Base-by-base conservation (phyloP, 768 basidiomycete genomes). In the Lactifluus pinguis region DNA sequence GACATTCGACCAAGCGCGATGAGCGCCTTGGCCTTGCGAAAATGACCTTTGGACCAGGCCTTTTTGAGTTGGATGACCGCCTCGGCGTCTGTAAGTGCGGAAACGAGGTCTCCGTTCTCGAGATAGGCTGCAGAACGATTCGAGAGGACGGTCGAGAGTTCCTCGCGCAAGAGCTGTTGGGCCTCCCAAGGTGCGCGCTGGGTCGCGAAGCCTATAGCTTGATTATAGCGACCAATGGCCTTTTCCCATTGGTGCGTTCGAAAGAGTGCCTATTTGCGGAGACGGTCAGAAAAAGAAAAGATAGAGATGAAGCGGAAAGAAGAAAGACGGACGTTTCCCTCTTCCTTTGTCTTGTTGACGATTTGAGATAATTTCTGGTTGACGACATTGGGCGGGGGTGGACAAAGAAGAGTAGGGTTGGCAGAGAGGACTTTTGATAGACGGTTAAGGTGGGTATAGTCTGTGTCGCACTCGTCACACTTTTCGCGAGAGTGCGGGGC, bases 31-130 rank as follows among this genome's bases (percentile, higher is more conserved):
- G 92, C 89, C 70, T 89, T 94, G 60, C 97, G 80, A 78, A 97
- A 97, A 72, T 98, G 91, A 0, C 94, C 97, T 70, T 98, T 99
- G 68, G 89, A 83, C 95, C 95, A 98, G 49, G 84, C 85, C 58
- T 85, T 79, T 68, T 92, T 89, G 54, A 97, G 75, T 64, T 82
- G 73, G 45, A 97, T 86, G 68, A 98, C 93, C 2, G 86, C 85
- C 59, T 98, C 94, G 0, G 97, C 94, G 69, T 99, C 97, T 30
- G 85, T 85, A 8, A 95, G 75, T 4, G 93, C 87, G 25, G 82
- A 80, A 53, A 92, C 78, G 66, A 77, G 86, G 72, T 95, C 91
- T 10, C 82, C 83, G 14, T 82, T 74, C 64, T 90, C 89, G 59
- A 83, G 81, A 73, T 86, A 87, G 8, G 97, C 87, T 0, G 94